Percentiles rank a stretch among this genome's conserved stretches.
Evolutionary conservation across 1,284 basidiomycete genomes (phyloP).

Genomic region (Phlebopus sp.): DNA sequence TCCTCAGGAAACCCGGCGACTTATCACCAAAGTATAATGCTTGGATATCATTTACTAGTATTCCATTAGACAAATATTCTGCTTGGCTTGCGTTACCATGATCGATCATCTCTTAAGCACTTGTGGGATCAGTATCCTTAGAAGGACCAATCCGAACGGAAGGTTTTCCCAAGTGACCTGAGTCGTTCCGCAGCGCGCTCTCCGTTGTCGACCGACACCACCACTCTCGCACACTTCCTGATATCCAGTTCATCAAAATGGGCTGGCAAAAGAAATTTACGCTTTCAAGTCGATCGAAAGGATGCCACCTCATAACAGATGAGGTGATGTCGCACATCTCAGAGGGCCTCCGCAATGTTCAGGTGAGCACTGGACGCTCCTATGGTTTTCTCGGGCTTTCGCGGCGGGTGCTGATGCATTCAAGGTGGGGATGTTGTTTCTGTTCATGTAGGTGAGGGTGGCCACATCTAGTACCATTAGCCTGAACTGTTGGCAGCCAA

Average conservation of each 20-base stretch:
- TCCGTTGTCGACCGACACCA: background rate
- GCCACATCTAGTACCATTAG: background rate
- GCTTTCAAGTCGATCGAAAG: constrained; percentile 56
- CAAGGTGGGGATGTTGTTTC: constrained; percentile 70
- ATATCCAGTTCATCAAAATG: constrained; percentile 45
- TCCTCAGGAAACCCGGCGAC: constrained; percentile 85
- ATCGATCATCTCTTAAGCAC: too few relatives aligned
- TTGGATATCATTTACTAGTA: too few relatives aligned
- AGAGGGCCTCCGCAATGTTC: constrained; percentile 68
- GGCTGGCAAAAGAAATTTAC: constrained; percentile 91
- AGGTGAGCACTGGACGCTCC: constrained; percentile 41
- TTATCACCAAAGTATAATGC: constrained; percentile 69
- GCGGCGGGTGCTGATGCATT: background rate
- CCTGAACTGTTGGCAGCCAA: constrained; percentile 49
- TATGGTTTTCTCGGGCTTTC: background rate
- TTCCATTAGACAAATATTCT: too few relatives aligned
- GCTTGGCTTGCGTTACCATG: too few relatives aligned
- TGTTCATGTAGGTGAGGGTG: constrained; percentile 61
- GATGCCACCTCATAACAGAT: constrained; percentile 86
- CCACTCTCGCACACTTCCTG: background rate
- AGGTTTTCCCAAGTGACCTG: too few relatives aligned
- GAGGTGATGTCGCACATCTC: constrained; percentile 72
- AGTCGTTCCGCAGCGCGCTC: too few relatives aligned
- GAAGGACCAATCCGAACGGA: too few relatives aligned
- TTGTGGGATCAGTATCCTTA: too few relatives aligned